Base-by-base conservation (phyloP, 371 early-diverging fungal genomes). In the Rhizopus sp. region DNA sequence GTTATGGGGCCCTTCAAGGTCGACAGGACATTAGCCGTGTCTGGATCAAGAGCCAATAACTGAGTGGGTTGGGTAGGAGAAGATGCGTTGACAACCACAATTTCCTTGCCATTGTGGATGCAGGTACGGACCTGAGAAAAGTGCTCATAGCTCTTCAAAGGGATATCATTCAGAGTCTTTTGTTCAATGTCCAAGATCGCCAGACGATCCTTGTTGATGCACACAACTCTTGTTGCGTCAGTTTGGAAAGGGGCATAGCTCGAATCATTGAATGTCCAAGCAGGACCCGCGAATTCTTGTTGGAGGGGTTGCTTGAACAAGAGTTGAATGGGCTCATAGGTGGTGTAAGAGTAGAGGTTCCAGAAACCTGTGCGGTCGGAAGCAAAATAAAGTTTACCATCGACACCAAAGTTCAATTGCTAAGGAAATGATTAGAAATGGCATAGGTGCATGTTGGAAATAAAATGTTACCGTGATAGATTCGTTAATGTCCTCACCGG, bases 311-410 rank as follows among this genome's bases (percentile, higher is more conserved):
- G 52, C 2, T 62, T 59, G 29, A 89, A 72, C 32, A 86, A 70
- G 9, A 75, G 60, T 13, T 66, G 60, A 4, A 71, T 63, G 5
- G 65, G 50, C 9, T 66, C 60, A 0, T 73, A 56, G 13, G 59
- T 48, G 34, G 69, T 63, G 52, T 78, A 75, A 7, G 73, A 69
- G 66, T 88, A 85, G 4, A 88, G 60, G 57, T 88, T 89, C 88
- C 89, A 90, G 64, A 84, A 91, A 4, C 88, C 87, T 1, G 83
- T 69, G 32, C 87, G 77, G 66, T 91, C 92, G 13, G 78, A 82
- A 7, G 81, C 70, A 63, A 88, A 88, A 60, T 84, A 88, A 17
- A 91, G 66, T 0, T 75, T 72, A 1, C 81, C 82, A 45, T 81
- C 81, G 0, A 55, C 57, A 32, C 79, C 85, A 59, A 86, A 91